Evolutionary conservation across 2,329 filamentous ascomycete genomes (phyloP), one percentile per base, ranked within the genome.

Genomic region (Pyricularia grisea): DNA sequence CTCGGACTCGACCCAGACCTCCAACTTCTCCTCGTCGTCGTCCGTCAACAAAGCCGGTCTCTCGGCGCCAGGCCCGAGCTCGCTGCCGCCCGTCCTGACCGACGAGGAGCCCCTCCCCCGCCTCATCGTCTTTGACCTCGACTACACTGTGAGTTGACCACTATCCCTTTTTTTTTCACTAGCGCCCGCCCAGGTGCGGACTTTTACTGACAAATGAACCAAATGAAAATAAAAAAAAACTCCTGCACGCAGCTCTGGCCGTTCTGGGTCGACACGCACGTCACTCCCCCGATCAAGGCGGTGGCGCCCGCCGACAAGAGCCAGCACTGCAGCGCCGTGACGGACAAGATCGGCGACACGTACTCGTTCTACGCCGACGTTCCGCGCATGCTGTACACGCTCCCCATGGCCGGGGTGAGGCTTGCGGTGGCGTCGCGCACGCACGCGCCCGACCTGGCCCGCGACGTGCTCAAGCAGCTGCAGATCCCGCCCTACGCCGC

Each of bases 261-360:
- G 4, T 97, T 97, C 81, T 98, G 94, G 94, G 90, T 97, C 1
- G 95, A 98, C 82, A 97, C 93, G 3, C 94, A 97, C 79, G 91
- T 95, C 74, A 87, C 88, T 28, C 86, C 88, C 7, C 94, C 93
- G 0, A 80, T 97, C 23, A 85, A 85, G 72, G 80, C 82, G 68
- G 4, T 25, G 2, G 68, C 23, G 27, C n/a, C 3, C 27, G 27
- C 55, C 25, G n/a, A 55, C 31, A 42, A 50, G 81, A 30, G 28
- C 0, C 80, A 81, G 76, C 64, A 66, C 64, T 33, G 30, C 70
- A 76, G 74, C 72, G 76, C 73, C 67, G 81, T 79, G 68, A 79
- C 81, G 25, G 88, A 90, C 77, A 81, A 82, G 72, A 79, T 81
- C 70, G 89, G 89, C 77, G 90, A 93, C 79, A 82, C 82, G 23